A percentile compares a stretch with the other conserved stretches of the same genome.
phyloP scores from a whole-genome alignment of 768 basidiomycete genomes.

The Pleurotus citrinopileatus region DNA sequence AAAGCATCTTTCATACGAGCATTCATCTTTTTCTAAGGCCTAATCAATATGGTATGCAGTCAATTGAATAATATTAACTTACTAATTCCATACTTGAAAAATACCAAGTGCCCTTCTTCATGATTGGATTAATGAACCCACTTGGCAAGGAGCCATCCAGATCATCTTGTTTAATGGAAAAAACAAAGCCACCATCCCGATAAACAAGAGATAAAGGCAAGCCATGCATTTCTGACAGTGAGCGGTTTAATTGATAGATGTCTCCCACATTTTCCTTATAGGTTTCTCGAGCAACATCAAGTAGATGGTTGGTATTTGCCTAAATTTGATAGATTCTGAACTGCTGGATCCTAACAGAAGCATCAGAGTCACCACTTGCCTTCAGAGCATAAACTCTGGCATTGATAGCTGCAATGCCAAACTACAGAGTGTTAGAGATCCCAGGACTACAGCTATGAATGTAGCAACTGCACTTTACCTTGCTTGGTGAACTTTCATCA shows the following conservation, averaged over 20 bases:
- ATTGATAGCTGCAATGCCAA: constrained; percentile 71
- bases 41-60: not conserved
- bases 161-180: constrained; percentile 67
- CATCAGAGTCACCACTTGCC: constrained; percentile 26
- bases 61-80: constrained; percentile 17
- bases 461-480: constrained; percentile 39
- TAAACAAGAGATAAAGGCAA: constrained; percentile 68
- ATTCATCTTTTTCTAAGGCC: constrained; percentile 76
- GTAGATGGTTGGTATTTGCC: constrained; percentile 77
- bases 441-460: not conserved
- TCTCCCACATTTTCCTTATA: constrained; percentile 93
- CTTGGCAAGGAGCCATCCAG: constrained; percentile 63
- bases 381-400: constrained; percentile 89
- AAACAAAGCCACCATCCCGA: constrained; percentile 72
- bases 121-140: constrained; percentile 66
- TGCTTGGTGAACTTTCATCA: constrained; percentile 59
- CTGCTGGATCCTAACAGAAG: not conserved
- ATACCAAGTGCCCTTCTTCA: constrained; percentile 67
- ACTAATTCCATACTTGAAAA: constrained; percentile 87
- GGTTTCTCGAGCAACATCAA: constrained; percentile 94
- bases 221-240: constrained; percentile 57
- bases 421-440: constrained; percentile 38
- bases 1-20: constrained; percentile 87
- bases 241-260: constrained; percentile 66
- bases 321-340: constrained; percentile 20